Evolutionary conservation across 2,329 filamentous ascomycete species (phyloP), one percentile per base, ranked within the genome.

Genomic region (Neocucurbitaria cava): DNA sequence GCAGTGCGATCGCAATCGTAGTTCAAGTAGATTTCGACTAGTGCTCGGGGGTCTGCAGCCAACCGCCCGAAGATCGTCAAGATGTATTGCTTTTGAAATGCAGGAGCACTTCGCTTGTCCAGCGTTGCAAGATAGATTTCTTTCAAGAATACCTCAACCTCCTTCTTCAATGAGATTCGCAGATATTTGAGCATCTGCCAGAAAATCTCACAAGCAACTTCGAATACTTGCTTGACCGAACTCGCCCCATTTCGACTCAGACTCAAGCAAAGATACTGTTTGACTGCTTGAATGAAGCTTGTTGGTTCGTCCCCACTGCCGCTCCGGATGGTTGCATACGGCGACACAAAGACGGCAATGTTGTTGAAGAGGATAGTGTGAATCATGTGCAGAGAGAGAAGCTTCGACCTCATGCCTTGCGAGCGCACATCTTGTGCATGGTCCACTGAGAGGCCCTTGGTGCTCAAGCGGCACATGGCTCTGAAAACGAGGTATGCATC

Each of bases 401-500:
- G 83, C 77, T 99, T 99, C 2, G 94, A 97, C 56, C 95, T 89
- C 94, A 99, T 99, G 33, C 94, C 91, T 71, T 97, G 93, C 17
- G 93, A 94, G 51, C 92, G 92, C 46, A 96, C 80, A 70, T 99
- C 95, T 69, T 94, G 92, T 18, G 96, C 87, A 75, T 98, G 93
- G 58, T 99, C 95, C 2, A 92, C 87, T 8, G 91, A 87, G 23
- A 99, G 82, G 36, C 92, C 81, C 75, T 99, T 99, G 59, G 94
- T 97, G 54, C 94, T 97, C 41, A 99, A 82, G 77, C 97, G 96
- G 82, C 96, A 99, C 79, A 99, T 95, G 3, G 95, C 96, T 28
- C 95, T 87, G 79, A 99, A 98, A 41, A 99, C 92, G 20, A 99
- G 85, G 76, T 98, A 99, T 9, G 95, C 93, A 78, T 99, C 95